A percentile compares a stretch with the other conserved stretches of the same genome.
Conservation (phyloP, 2,329 filamentous ascomycete species). For the Clonostachys sp. region DNA sequence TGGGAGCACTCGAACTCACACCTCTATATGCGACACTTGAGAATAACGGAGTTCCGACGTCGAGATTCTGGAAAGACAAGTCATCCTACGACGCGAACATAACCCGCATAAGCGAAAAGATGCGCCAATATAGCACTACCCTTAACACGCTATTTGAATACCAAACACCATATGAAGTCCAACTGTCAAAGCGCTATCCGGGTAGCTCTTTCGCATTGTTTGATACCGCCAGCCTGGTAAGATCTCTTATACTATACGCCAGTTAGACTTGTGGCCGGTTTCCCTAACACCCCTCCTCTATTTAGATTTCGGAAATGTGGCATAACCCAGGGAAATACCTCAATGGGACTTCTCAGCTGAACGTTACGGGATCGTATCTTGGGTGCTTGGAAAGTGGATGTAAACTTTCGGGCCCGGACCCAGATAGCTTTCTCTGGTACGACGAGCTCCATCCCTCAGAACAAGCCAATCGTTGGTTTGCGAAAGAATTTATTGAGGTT, state of each 20-base stretch:
- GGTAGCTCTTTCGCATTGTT: conserved; percentile 61
- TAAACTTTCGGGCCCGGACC: conserved; percentile 26
- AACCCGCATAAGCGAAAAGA: conserved; percentile 37
- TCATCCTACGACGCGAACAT: conserved; percentile 38
- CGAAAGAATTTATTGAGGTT: conserved; percentile 32
- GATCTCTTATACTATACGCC: background rate
- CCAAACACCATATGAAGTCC: conserved; percentile 39
- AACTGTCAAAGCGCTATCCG: conserved; percentile 42
- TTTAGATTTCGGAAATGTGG: conserved; percentile 56
- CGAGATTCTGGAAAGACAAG: conserved; percentile 40
- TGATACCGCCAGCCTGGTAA: conserved; percentile 55
- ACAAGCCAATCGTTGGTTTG: conserved; percentile 43
- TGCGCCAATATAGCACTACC: conserved; percentile 38
- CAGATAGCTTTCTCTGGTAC: conserved; percentile 65
- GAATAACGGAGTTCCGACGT: background rate
- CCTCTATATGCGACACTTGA: conserved; percentile 52
- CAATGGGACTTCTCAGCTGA: conserved; percentile 48
- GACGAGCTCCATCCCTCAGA: conserved; percentile 70
- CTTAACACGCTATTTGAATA: conserved; percentile 45
- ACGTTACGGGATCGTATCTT: conserved; percentile 43
- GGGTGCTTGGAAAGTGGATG: conserved; percentile 21
- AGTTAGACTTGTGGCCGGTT: too few relatives aligned
- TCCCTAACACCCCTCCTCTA: background rate
- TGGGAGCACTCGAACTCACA: conserved; percentile 60
- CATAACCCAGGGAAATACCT: conserved; percentile 56